Evolutionary conservation across 768 basidiomycete species (phyloP), one percentile per base, ranked within the genome.

Genomic region (Xerocomellus dryophilus): DNA sequence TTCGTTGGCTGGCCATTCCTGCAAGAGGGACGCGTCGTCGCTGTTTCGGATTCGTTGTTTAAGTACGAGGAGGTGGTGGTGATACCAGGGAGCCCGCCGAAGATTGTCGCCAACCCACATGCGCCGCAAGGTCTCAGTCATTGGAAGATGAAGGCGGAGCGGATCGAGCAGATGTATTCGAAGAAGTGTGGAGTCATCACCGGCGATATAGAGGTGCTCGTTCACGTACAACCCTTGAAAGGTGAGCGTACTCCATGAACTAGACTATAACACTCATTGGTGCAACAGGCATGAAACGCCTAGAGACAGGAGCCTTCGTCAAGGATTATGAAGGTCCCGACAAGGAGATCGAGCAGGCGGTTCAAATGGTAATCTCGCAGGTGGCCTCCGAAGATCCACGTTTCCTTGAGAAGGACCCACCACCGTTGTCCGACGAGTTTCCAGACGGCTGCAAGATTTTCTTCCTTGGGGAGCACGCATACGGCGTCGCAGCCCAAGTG

Each of bases 1-100:
- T 98, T 89, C 66, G 75, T 86, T 51, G 85, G 86, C 23, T 99
- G 96, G 95, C 97, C 97, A 0, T 98, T 95, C 78, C 73, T 99
- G 39, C 89, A 90, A 61, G 97, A 99, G 72, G 96, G 92, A 2
- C 72, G 84, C 61, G 93, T 98, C 2, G 84, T 86, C 2, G 88
- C 86, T 17, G 79, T 98, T 7, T 95, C 93, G 17, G 96, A 98
- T 68, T 79, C 84, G 34, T 67, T 88, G 56, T 91, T 93, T 82
- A 87, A 82, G 67, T 95, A 95, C 66, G 92, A 95, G 73, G 83
- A 83, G 72, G 68, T 83, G 61, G 63, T 68, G 5, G 68, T 89
- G 17, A 70, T 83, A 23, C 79, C 78, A 1, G 79, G 78, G n/a
- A 66, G 60, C 6, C 71, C 78, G 34, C 67, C 74, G 35, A 85